Evolutionary conservation across 257 asterid genomes (phyloP).

Genomic region (Solanum rostratum): DNA sequence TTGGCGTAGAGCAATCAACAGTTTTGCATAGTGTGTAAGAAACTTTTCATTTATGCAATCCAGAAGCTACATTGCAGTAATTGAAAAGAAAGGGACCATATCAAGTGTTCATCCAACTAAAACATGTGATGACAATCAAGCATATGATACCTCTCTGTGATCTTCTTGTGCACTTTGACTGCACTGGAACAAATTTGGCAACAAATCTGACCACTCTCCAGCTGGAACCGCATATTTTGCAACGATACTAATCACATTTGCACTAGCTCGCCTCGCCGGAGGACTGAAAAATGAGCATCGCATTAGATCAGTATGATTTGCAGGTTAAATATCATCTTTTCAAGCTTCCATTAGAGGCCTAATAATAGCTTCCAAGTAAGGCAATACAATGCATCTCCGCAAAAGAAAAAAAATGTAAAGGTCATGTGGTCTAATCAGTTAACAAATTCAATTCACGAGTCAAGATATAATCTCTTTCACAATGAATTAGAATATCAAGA

Average conservation of each 20-base stretch:
- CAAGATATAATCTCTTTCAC: not conserved
- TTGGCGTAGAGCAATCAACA: not conserved
- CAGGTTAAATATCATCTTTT: not conserved
- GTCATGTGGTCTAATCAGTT: not conserved
- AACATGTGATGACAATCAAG: not conserved
- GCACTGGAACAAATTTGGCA: conserved; percentile 91
- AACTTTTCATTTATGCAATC: not conserved
- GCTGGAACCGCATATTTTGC: conserved; percentile 96
- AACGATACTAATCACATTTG: conserved; percentile 90
- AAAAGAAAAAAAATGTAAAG: not conserved
- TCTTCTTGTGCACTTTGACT: conserved; percentile 95
- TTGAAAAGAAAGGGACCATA: not conserved
- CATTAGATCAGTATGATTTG: not conserved
- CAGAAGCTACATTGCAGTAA: not conserved
- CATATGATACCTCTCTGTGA: conserved; percentile 75
- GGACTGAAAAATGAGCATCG: conserved; percentile 43
- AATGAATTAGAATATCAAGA: not conserved
- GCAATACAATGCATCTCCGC: not conserved
- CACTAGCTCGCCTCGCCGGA: conserved; percentile 91
- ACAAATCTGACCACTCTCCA: conserved; percentile 95
- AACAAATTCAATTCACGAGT: not conserved
- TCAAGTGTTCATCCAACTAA: not conserved
- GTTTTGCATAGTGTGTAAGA: not conserved
- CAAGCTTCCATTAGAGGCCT: not conserved
- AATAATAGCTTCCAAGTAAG: not conserved